Evolutionary conservation across 2,329 filamentous ascomycete genomes (phyloP).

Genomic region (Arthroderma uncinatum): DNA sequence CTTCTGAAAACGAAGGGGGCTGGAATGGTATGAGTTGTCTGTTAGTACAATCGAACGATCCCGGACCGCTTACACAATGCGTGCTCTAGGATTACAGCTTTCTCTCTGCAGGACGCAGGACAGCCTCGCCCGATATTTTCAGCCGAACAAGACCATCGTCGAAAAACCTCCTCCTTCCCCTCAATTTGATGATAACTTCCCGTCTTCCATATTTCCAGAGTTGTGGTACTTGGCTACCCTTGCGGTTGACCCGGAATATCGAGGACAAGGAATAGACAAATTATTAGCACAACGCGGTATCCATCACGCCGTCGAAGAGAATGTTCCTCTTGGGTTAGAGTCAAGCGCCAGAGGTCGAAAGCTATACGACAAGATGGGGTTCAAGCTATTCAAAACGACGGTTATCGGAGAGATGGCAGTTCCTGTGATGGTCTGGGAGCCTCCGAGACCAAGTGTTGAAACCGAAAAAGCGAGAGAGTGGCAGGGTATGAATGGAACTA

Average conservation of each 20-base stretch:
- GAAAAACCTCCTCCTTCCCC: background rate
- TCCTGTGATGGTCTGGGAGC: slow-evolving; percentile 11
- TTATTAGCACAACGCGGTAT: slow-evolving; percentile 16
- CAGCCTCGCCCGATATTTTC: slow-evolving; percentile 7
- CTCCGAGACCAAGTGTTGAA: background rate
- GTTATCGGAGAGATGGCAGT: background rate
- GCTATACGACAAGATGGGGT: slow-evolving; percentile 19
- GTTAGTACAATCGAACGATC: background rate
- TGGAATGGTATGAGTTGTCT: slow-evolving; percentile 5
- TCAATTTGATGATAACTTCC: slow-evolving; percentile 6
- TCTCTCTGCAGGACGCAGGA: background rate
- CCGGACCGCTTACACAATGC: background rate
- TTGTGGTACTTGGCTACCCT: slow-evolving; percentile 20
- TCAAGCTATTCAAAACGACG: slow-evolving; percentile 11
- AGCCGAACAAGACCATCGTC: slow-evolving; percentile 8
- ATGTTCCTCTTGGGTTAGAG: slow-evolving; percentile 17
- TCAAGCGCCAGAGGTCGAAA: slow-evolving; percentile 14
- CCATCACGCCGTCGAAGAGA: slow-evolving; percentile 14
- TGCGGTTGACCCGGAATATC: slow-evolving; percentile 17
- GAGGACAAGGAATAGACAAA: slow-evolving; percentile 18
- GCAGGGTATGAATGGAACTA: background rate
- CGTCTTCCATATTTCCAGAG: slow-evolving; percentile 14
- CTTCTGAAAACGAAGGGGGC: background rate
- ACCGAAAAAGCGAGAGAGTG: background rate
- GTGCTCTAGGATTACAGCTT: background rate